Evolutionary conservation across 257 asterid genomes (phyloP).

Genomic region (Rubia yunnanensis): DNA sequence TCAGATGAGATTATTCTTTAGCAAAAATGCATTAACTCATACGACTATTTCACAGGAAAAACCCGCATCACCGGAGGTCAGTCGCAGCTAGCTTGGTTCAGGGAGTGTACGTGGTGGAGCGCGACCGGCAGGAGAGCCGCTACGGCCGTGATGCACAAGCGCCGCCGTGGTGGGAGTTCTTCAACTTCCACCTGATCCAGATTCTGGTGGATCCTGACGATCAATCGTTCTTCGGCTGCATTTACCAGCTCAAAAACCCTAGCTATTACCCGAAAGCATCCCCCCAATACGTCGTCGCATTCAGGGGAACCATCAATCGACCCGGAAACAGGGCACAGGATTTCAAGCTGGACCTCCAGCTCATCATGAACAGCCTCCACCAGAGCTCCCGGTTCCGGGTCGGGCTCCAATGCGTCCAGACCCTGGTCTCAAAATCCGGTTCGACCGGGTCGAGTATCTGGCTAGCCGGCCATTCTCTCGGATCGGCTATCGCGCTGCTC

Average conservation of each 20-base stretch:
- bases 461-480: conserved; percentile 73
- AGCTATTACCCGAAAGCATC: conserved; percentile 17
- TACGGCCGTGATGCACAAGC: conserved; percentile 47
- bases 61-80: conserved; percentile 51
- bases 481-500: conserved; percentile 56
- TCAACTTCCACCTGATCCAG: conserved; percentile 38
- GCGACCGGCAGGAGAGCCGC: conserved; percentile 49
- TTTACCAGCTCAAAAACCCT: conserved; percentile 32
- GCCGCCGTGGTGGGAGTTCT: conserved; percentile 71
- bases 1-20: too few relatives aligned
- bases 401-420: conserved; percentile 24
- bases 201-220: conserved; percentile 43
- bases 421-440: conserved; percentile 17
- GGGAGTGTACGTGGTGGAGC: conserved; percentile 54
- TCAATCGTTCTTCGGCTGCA: conserved; percentile 45
- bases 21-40: too few relatives aligned
- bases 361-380: conserved; percentile 36
- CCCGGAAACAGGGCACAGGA: conserved; percentile 39
- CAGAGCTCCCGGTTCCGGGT: conserved; percentile 35
- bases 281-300: conserved; percentile 48
- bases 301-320: conserved; percentile 53
- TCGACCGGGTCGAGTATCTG: conserved; percentile 31
- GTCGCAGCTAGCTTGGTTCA: conserved; percentile 59
- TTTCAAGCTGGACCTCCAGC: conserved; percentile 45
- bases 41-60: conserved; percentile 27